Base-by-base conservation (phyloP, 257 asterid species). In the Cinchona pubescens region DNA sequence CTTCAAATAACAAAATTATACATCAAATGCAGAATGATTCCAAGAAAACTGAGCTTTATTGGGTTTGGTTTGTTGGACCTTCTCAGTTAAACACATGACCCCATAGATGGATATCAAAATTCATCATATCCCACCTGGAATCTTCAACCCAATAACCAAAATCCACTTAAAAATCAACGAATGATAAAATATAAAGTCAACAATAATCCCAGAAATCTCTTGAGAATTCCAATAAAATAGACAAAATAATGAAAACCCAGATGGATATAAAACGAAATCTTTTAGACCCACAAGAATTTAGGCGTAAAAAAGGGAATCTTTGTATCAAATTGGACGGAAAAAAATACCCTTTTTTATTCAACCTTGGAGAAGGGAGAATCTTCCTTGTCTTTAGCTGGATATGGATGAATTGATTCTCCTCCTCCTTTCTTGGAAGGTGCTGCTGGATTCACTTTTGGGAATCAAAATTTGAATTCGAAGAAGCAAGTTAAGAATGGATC, bases 11-110 rank as follows among this genome's bases (percentile, higher is more conserved):
- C 82, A 81, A 85, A 86, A 89, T 83, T 83, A n/a, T 82, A 77
- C 98, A 95, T 95, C 96, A 89, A 92, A 85, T n/a, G n/a, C 85
- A 83, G 67, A 70, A 37, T 71, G 43, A 74, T 78, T 16, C 67
- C 73, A 14, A 30, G 19, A 56, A 66, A 65, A 43, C 18, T 46
- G 64, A 64, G 62, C 75, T 56, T 60, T 75, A 67, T 55, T 70
- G 4, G 29, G 74, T 65, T 63, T 16, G 5, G 77, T 21, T 72
- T 23, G 56, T 75, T 45, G 74, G 68, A 25, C 78, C 80, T 75
- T 81, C 83, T 81, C 83, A 67, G 71, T 80, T 67, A 76, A 71
- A 73, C 34, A 29, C 46, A 59, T 71, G 73, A 74, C 66, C 67
- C 85, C 87, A 80, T 77, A 56, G 75, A 83, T 81, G 76, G 61